These are phyloP conservation scores for Malassezia japonica DNA, from an alignment of 1,284 basidiomycete genomes.

Conservation along the genomic window DNA sequence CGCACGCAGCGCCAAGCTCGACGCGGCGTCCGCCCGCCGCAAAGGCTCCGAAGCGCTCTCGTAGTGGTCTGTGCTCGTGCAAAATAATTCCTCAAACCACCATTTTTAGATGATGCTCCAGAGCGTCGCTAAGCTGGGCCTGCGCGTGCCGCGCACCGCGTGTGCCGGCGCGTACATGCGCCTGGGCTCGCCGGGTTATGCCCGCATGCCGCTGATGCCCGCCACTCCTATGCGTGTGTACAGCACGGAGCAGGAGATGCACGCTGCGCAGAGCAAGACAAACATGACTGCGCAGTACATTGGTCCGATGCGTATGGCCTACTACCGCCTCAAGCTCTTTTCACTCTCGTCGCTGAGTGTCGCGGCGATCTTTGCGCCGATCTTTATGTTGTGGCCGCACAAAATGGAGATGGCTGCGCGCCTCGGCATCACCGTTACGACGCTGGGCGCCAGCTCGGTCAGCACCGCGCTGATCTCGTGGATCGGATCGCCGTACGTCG, in stretches of 20 bases:
- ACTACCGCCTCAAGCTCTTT: constrained; percentile 69
- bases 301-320: constrained; percentile 64
- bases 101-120: too few relatives aligned
- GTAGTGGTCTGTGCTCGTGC: constrained; percentile 1
- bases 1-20: constrained; percentile 77
- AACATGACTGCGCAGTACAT: constrained; percentile 31
- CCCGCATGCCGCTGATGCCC: too few relatives aligned
- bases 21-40: constrained; percentile 50
- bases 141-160: not conserved
- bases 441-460: constrained; percentile 61
- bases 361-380: constrained; percentile 62
- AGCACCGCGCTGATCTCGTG: constrained; percentile 68
- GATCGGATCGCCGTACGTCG: constrained; percentile 57
- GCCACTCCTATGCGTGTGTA: not conserved
- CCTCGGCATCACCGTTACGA: constrained; percentile 61
- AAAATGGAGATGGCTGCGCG: constrained; percentile 62
- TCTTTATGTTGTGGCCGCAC: constrained; percentile 70
- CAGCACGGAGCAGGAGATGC: not conserved
- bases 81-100: not conserved
- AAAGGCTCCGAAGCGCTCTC: constrained; percentile 35
- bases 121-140: not conserved
- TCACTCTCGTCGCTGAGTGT: constrained; percentile 68
- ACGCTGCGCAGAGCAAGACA: too few relatives aligned
- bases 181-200: too few relatives aligned
- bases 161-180: not conserved